Evolutionary conservation across 768 basidiomycete species (phyloP).

Genomic region (Auricularia auricula-judae): DNA sequence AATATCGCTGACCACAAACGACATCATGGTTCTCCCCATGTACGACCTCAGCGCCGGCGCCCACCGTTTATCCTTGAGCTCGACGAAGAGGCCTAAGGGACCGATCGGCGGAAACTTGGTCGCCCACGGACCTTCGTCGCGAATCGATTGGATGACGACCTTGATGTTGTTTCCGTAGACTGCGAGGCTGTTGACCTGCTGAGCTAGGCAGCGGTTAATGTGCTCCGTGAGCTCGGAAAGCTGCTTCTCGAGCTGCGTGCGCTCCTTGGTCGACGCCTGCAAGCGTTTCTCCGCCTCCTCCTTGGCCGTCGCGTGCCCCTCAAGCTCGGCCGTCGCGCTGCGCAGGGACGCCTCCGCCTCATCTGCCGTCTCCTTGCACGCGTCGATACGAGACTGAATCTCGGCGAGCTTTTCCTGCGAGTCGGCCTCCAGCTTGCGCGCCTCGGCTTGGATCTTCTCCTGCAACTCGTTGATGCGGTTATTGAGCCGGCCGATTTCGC

Average conservation of each 20-base stretch:
- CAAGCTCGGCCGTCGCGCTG: not conserved
- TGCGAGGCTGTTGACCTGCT: conserved; percentile 46
- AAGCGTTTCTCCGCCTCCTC: not conserved
- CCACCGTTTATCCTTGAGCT: conserved; percentile 62
- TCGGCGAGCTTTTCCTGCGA: not conserved
- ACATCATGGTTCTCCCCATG: conserved; percentile 47
- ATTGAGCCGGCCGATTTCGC: not conserved
- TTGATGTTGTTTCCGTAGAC: conserved; percentile 58
- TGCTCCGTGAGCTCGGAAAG: conserved; percentile 30
- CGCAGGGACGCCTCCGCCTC: not conserved
- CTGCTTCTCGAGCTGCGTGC: conserved; percentile 26
- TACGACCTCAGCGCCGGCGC: conserved; percentile 51
- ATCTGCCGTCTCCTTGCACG: not conserved
- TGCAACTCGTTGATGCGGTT: conserved; percentile 50
- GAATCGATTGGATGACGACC: conserved; percentile 42
- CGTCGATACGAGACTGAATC: not conserved
- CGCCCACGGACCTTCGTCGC: conserved; percentile 37
- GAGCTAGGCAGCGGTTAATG: conserved; percentile 37
- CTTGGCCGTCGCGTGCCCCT: not conserved
- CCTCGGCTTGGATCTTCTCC: conserved; percentile 50
- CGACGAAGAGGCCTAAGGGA: conserved; percentile 72
- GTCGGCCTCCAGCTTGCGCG: not conserved
- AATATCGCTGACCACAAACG: conserved; percentile 68
- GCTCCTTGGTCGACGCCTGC: not conserved
- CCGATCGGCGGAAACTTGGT: conserved; percentile 55